Evolutionary conservation across 2,329 filamentous ascomycete species (phyloP), one percentile per base, ranked within the genome.

Genomic region (Lachnellula willkommii): DNA sequence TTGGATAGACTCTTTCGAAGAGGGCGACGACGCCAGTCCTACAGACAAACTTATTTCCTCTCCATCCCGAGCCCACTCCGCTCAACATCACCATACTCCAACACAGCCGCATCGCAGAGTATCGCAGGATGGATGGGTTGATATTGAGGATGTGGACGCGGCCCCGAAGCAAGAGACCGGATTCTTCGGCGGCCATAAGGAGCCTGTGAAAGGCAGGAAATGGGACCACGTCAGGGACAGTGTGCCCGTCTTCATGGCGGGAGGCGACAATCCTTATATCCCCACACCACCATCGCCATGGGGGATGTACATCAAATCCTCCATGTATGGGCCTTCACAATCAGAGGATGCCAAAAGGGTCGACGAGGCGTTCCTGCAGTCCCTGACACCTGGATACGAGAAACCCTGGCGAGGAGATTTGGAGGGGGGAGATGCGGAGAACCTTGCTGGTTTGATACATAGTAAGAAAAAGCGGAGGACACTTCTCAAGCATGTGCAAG

Each of bases 221-320:
- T 71, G 69, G 69, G 69, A 71, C 55, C 67, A 70, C 60, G 62
- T 56, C 14, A 64, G 69, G 54, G 65, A 70, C 35, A 60, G 61
- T 2, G 68, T 70, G 17, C 69, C 69, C 28, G 68, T 71, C 11
- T 70, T 71, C 36, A 60, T 69, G 58, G 61, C 63, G 53, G 63
- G 60, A 40, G 60, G 60, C 11, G 42, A 59, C 7, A 37, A 54
- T 15, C 60, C 63, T 12, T 61, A 50, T 26, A 57, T 60, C 4
- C 28, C 28, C 2, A 32, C 28, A 12, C 28, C 28, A 11, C 3
- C 28, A 32, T 65, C 67, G 7, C 62, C 58, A 5, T 71, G 69
- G 69, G 58, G 56, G 35, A 64, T 54, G 9, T 71, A 66, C 54
- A 58, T 69, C 39, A 66, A 66, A 46, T 59, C 68, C 7, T 68